phyloP scores from a whole-genome alignment of 495 filamentous ascomycete species.

The Apiosordaria backusii region DNA sequence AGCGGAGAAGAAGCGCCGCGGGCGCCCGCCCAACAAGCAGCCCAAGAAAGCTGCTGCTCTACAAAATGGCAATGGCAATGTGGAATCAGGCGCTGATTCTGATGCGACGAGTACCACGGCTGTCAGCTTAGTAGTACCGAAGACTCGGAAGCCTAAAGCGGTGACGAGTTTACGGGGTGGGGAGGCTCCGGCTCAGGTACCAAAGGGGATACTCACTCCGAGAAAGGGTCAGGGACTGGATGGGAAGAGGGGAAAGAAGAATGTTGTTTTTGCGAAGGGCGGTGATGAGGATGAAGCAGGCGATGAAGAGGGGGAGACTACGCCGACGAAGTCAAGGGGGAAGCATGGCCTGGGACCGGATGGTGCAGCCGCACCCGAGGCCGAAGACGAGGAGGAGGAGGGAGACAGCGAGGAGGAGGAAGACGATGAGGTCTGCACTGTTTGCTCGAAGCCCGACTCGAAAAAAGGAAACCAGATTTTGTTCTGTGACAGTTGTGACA shows the following conservation, averaged over 20 bases:
- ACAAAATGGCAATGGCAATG: too few species aligned
- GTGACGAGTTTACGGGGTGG: slow-evolving; percentile 2
- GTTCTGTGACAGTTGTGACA: slow-evolving; percentile 89
- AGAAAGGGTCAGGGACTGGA: slow-evolving; percentile 26
- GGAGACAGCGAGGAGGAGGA: slow-evolving; percentile 26
- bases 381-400: background rate
- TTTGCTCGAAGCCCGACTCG: slow-evolving; percentile 49
- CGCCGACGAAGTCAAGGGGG: slow-evolving; percentile 7
- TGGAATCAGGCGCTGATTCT: too few species aligned
- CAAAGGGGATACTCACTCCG: slow-evolving; percentile 43
- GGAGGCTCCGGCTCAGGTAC: slow-evolving; percentile 18
- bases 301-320: slow-evolving; percentile 13
- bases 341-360: slow-evolving; percentile 18
- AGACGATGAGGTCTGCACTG: slow-evolving; percentile 45
- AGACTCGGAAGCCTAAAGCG: slow-evolving; percentile 5
- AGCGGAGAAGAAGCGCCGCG: slow-evolving; percentile 25
- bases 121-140: background rate
- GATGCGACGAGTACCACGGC: too few species aligned
- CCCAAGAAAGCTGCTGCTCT: too few species aligned
- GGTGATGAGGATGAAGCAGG: slow-evolving; percentile 23
- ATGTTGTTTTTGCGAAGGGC: slow-evolving; percentile 38
- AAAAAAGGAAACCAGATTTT: slow-evolving; percentile 61
- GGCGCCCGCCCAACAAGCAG: slow-evolving; percentile 16
- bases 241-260: slow-evolving; percentile 32
- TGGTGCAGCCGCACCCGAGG: slow-evolving; percentile 11